Evolutionary conservation across 1,284 basidiomycete species (phyloP), one percentile per base, ranked within the genome.

Genomic region (Apiotrichum sp.): DNA sequence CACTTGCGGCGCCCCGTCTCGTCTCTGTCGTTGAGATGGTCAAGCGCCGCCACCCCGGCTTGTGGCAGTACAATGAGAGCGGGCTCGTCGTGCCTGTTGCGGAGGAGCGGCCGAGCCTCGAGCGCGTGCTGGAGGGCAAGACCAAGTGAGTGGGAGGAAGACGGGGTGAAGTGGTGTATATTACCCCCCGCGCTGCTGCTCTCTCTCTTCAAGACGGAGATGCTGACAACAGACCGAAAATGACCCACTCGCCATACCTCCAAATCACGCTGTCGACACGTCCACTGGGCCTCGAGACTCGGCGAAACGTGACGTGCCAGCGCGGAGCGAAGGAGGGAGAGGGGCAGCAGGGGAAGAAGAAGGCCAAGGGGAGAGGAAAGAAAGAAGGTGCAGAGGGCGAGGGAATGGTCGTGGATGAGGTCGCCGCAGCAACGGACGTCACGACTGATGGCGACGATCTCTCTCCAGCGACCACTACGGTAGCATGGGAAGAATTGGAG

Each of bases 21-120:
- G 78, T 92, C 50, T 83, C 86, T 0, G 85, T 90, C 4, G 85
- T 84, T 0, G 89, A 93, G 73, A 88, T 90, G 56, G 83, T 90
- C 65, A 91, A 92, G 71, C 81, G 89, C 36, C 86, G 89, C 66
- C 89, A 84, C 67, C 58, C 44, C 22, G 69, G 86, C 4, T 72
- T 93, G 47, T 84, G 89, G 74, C 89, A 93, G 69, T 91, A 91
- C 74, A 92, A 88, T 63, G 80, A 86, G 60, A 74, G 86, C 14
- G 83, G 84, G 0, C 80, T 71, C 45, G 70, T 89, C 50, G 34
- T 39, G 50, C 48, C 78, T 78, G 39, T 75, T 74, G 40, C 13
- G 22, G 49, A 16, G 77, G 72, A 47, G 55, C 60, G 44, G 50
- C 55, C 38, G 39, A 62, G 44, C 9, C 55, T 75, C 40, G 59